Base-by-base conservation (phyloP, 2,329 filamentous ascomycete species). In the Aspergillus costaricaensis region DNA sequence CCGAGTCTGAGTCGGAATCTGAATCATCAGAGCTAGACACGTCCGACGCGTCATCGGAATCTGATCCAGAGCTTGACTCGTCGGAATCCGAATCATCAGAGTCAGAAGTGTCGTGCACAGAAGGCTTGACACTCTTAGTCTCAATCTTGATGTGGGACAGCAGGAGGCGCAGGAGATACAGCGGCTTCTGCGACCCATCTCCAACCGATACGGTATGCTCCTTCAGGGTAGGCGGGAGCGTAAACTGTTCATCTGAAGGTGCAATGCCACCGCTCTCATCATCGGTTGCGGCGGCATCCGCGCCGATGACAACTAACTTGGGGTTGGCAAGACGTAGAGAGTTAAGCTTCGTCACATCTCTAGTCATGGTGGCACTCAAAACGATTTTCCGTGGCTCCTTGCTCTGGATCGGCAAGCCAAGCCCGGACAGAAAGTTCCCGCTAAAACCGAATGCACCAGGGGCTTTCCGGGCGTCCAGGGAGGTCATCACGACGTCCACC, bases 351-450 rank as follows among this genome's bases (percentile, higher is more conserved):
- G 90, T 91, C 51, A 96, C 80, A 70, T 98, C 92, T 59, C 88
- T 85, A 1, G 93, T 96, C 86, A 98, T 92, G 0, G 94, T 97
- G 5, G 94, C 95, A 73, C 92, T 96, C 3, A 97, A 83, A 55
- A 98, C 85, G 17, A 97, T 83, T 76, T 97, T 98, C 54, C 88
- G 86, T 3, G 95, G 73, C 81, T 67, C 71, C 52, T 67, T 78
- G 65, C 67, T 78, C 71, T 66, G 72, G 65, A 65, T 73, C 41
- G 71, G 75, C 70, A 73, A 77, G 65, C 71, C 77, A 65, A 74
- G 76, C 55, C 71, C 62, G 1, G 72, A 65, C 27, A 76, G 55
- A 10, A 77, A 64, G 44, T 73, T 64, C 12, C 73, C 71, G 30
- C 71, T 72, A n/a, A 64, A 66, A 9, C 82, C 81, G 65, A 82